Percentiles rank a stretch among this genome's conserved stretches.
Evolutionary conservation across 768 basidiomycete genomes (phyloP).

Genomic region (Cyathus striatus): DNA sequence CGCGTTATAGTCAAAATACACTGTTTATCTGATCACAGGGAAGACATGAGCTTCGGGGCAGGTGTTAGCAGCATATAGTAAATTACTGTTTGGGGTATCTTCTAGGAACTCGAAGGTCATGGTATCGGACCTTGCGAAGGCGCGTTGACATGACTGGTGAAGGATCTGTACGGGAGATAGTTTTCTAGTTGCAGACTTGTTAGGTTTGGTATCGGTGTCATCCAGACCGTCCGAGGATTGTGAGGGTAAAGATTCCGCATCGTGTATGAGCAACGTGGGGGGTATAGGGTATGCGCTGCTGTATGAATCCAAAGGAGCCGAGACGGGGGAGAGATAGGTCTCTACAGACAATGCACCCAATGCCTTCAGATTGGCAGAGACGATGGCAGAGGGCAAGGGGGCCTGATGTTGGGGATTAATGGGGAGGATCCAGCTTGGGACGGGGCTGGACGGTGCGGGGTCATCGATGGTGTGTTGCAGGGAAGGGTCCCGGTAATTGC

Average conservation of each 20-base stretch:
- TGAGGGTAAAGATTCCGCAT: no score
- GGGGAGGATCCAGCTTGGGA: no score
- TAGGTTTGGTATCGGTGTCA: not conserved
- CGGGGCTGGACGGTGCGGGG: no score
- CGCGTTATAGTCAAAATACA: constrained; percentile 60
- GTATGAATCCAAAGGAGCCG: constrained; percentile 7
- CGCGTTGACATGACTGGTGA: constrained; percentile 35
- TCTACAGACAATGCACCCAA: constrained; percentile 22
- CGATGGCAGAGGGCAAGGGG: constrained; percentile 13
- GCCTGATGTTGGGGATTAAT: not conserved
- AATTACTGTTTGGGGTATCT: constrained; percentile 30
- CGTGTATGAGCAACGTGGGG: constrained; percentile 10
- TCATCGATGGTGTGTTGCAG: no score
- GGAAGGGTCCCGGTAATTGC: no score
- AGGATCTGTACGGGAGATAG: constrained; percentile 32
- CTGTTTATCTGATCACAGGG: constrained; percentile 42
- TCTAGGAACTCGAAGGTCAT: constrained; percentile 47
- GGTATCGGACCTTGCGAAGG: constrained; percentile 32
- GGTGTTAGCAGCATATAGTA: not conserved
- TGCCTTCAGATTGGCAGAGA: constrained; percentile 13
- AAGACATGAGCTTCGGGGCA: not conserved
- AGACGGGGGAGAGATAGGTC: constrained; percentile 17
- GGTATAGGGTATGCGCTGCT: constrained; percentile 15
- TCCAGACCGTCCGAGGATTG: no score
- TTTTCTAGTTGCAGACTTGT: constrained; percentile 1